These are phyloP conservation scores for Penicillium digitatum DNA, from an alignment of 2,329 filamentous ascomycete genomes.

Conservation along the genomic window DNA sequence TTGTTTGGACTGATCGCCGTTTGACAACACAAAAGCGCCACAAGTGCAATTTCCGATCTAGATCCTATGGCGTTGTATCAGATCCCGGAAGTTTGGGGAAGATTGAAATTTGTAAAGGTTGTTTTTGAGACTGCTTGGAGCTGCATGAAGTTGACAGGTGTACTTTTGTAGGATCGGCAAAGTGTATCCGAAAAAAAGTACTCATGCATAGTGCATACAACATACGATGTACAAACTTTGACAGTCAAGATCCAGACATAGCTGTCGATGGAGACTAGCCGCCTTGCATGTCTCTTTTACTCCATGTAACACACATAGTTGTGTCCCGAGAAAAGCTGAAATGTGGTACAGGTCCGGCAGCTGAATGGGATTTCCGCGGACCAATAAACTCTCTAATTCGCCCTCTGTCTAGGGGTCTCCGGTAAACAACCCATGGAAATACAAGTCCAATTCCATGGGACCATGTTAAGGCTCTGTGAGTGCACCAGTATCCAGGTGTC, in stretches of 20 bases:
- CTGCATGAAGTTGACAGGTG: neutral
- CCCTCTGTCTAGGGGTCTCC: neutral
- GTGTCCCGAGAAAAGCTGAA: slow-evolving; percentile 1
- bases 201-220: neutral
- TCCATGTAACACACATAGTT: neutral
- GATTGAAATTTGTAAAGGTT: neutral
- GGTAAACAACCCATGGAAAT: slow-evolving; percentile 11
- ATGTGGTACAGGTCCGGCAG: slow-evolving; percentile 4
- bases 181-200: neutral
- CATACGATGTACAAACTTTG: neutral
- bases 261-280: neutral
- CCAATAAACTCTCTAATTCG: slow-evolving; percentile 12
- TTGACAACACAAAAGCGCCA: neutral
- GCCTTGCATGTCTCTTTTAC: neutral
- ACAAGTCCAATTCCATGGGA: slow-evolving; percentile 11
- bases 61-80: neutral
- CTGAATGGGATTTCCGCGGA: slow-evolving; percentile 17
- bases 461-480: slow-evolving; percentile 9
- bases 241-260: neutral
- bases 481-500: slow-evolving; percentile 3
- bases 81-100: neutral
- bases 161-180: slow-evolving; percentile 3
- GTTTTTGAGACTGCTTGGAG: neutral
- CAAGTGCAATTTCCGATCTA: slow-evolving; percentile 4
- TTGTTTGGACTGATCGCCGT: neutral